Evolutionary conservation across 2,329 filamentous ascomycete genomes (phyloP), one percentile per base, ranked within the genome.

Genomic region (Ascochyta koolunga): DNA sequence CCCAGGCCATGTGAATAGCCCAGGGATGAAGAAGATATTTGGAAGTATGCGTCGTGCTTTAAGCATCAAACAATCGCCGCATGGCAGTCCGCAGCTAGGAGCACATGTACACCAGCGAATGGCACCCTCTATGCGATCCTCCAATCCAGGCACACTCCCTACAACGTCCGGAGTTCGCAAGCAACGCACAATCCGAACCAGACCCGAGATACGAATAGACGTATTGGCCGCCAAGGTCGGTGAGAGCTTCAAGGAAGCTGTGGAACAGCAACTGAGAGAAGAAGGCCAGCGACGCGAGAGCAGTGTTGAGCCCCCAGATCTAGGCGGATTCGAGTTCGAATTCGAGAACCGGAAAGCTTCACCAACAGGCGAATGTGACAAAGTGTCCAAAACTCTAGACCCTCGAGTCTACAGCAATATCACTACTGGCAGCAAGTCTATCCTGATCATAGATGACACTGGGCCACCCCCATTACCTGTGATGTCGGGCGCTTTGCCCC

Each of bases 371-470:
- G 55, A 65, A 9, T 54, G 63, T 5, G 50, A 35, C 16, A 57
- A 54, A 4, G 48, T 43, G 10, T 47, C 38, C 3, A 54, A 57
- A 8, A 46, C 49, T 16, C 54, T 75, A 54, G 54, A 69, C 60
- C 48, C 75, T 82, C 61, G 71, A 16, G 70, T 76, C 31, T 68
- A 78, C 46, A 86, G 83, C 59, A 79, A 79, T 50, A 84, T 93
- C 38, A 95, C 91, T 0, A 81, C 82, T 10, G 90, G 91, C n/a
- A 96, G 91, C 79, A 89, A 93, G 68, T 96, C 91, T 0, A 96
- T 96, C 61, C 83, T 96, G 50, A 96, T 96, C 67, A 86, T 96
- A 31, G 90, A 96, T 63, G 83, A 83, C 59, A 85, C 83, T 54
- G 86, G 85, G 5, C 50, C 69, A 27, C 88, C 87, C 0, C 76